Percentiles rank a stretch among this genome's conserved stretches.
Evolutionary conservation across 1,284 basidiomycete species (phyloP).

Genomic region (Cutaneotrichosporon cyanovorans): DNA sequence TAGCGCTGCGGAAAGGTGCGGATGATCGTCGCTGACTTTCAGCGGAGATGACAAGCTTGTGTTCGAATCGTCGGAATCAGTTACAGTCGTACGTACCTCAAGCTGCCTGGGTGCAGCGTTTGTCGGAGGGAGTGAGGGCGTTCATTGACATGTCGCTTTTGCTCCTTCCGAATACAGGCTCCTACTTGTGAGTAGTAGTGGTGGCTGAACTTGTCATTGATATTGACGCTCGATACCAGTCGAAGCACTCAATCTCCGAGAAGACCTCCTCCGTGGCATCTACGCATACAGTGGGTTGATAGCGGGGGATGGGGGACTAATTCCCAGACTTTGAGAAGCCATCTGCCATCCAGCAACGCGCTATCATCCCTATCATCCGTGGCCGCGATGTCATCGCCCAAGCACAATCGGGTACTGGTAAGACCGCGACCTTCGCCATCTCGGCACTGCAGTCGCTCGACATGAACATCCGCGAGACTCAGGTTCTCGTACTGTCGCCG

Average conservation of each 20-base stretch:
- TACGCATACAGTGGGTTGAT: slow-evolving; percentile 87
- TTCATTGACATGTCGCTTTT: slow-evolving; percentile 40
- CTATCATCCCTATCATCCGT: slow-evolving; percentile 90
- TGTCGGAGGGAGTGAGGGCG: slow-evolving; percentile 43
- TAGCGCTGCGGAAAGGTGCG: background rate
- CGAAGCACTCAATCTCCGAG: slow-evolving; percentile 89
- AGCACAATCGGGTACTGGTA: slow-evolving; percentile 98
- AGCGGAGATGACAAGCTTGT: slow-evolving; percentile 66
- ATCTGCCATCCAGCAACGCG: slow-evolving; percentile 96
- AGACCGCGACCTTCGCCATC: slow-evolving; percentile 97
- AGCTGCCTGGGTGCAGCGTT: slow-evolving; percentile 24
- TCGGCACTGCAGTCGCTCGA: slow-evolving; percentile 92
- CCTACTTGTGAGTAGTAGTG: slow-evolving; percentile 43
- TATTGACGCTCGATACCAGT: slow-evolving; percentile 57
- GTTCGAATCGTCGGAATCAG: slow-evolving; percentile 94
- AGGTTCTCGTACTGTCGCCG: slow-evolving; percentile 89
- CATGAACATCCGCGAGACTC: slow-evolving; percentile 87
- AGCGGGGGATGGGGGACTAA: background rate
- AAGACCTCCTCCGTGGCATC: slow-evolving; percentile 91
- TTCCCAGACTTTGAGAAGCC: slow-evolving; percentile 91
- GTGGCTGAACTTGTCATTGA: slow-evolving; percentile 2
- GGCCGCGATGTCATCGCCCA: slow-evolving; percentile 96
- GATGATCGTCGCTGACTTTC: slow-evolving; percentile 1
- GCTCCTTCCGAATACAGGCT: slow-evolving; percentile 46
- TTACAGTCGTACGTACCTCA: slow-evolving; percentile 56